phyloP scores from a whole-genome alignment of 2,329 filamentous ascomycete species.

The Nigrospora oryzae region DNA sequence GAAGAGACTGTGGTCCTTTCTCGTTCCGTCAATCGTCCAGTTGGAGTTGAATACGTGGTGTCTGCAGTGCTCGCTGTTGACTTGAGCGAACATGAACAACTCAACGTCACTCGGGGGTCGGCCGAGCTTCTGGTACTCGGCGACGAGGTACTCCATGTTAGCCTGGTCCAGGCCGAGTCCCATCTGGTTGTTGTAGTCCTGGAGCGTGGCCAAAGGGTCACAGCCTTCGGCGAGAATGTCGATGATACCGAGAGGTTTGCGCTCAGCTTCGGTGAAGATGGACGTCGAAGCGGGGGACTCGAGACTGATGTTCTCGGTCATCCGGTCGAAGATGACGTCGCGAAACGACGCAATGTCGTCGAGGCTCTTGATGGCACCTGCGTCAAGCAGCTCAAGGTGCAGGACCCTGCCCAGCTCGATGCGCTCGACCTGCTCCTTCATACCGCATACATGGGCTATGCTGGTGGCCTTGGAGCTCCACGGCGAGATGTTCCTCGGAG shows the following conservation, averaged over 20 bases:
- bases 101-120: conserved; percentile 73
- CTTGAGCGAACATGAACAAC: conserved; percentile 98
- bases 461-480: conserved; percentile 97
- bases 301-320: conserved; percentile 77
- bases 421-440: conserved; percentile 61
- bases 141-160: conserved; percentile 92
- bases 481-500: conserved; percentile 79
- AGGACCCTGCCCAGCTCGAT: conserved; percentile 84
- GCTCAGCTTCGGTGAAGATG: conserved; percentile 69
- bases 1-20: conserved; percentile 76
- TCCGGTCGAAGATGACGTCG: conserved; percentile 80
- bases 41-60: conserved; percentile 91
- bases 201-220: conserved; percentile 62
- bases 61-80: conserved; percentile 81
- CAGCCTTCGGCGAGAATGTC: conserved; percentile 59
- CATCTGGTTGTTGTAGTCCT: conserved; percentile 74
- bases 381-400: conserved; percentile 52
- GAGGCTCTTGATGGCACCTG: conserved; percentile 25
- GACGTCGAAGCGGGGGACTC: conserved; percentile 58
- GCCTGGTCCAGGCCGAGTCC: conserved; percentile 81
- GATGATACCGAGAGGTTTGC: conserved; percentile 62
- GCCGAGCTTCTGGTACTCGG: conserved; percentile 61
- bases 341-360: conserved; percentile 47
- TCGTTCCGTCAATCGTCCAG: conserved; percentile 86
- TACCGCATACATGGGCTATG: conserved; percentile 85